phyloP scores from a whole-genome alignment of 2,329 filamentous ascomycete genomes.

The Colletotrichum sublineola region DNA sequence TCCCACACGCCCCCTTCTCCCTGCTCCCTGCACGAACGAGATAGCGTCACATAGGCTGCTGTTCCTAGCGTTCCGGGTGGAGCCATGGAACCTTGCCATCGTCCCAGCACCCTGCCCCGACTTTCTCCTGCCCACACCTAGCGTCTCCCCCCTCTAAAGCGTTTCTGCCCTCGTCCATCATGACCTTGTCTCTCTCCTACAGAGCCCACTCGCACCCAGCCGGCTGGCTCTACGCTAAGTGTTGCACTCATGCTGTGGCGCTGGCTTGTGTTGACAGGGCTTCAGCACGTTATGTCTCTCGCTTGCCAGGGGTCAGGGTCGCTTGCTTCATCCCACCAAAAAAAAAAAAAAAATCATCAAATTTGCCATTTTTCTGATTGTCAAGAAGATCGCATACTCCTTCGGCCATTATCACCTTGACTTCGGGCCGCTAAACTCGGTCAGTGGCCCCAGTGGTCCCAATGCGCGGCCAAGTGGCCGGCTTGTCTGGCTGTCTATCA shows the following conservation, averaged over 20 bases:
- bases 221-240: constrained; percentile 15
- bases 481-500: neutral
- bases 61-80: constrained; percentile 42
- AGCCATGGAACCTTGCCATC: constrained; percentile 12
- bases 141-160: constrained; percentile 16
- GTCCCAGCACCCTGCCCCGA: constrained; percentile 16
- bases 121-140: constrained; percentile 27
- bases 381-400: constrained; percentile 11
- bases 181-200: constrained; percentile 23
- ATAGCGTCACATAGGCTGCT: constrained; percentile 42
- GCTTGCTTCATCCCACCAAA: constrained; percentile 33
- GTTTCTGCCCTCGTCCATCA: constrained; percentile 9
- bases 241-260: constrained; percentile 18
- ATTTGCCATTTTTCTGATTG: neutral
- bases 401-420: neutral
- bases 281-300: constrained; percentile 28
- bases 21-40: constrained; percentile 41
- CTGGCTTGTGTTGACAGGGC: constrained; percentile 40
- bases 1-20: constrained; percentile 36
- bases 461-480: neutral
- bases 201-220: constrained; percentile 31
- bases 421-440: constrained; percentile 22
- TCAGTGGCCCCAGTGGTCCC: constrained; percentile 10
- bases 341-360: neutral
- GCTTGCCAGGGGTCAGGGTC: constrained; percentile 26